phyloP scores from a whole-genome alignment of 164 flowering plant genomes.

The Macadamia tetraphylla region DNA sequence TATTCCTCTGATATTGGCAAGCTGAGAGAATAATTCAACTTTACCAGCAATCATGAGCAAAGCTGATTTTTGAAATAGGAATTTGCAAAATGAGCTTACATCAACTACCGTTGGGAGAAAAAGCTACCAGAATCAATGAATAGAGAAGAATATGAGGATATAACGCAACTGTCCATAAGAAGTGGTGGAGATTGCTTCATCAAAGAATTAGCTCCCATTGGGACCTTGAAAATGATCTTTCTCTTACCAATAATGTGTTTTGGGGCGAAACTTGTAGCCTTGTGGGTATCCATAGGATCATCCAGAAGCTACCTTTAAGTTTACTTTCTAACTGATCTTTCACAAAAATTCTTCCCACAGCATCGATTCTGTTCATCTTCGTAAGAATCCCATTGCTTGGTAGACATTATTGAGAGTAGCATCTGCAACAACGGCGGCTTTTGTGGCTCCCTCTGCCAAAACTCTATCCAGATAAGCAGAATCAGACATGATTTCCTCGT shows the following conservation, averaged over 20 bases:
- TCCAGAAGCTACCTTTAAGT: conserved; percentile 22
- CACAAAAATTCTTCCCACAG: neutral
- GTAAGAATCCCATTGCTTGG: conserved; percentile 93
- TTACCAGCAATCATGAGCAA: too few species aligned
- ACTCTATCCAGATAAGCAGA: conserved; percentile 66
- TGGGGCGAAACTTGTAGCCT: conserved; percentile 17
- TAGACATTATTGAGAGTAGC: conserved; percentile 72
- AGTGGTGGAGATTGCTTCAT: conserved; percentile 6
- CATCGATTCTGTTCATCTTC: conserved; percentile 33
- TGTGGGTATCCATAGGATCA: conserved; percentile 24
- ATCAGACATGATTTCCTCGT: conserved; percentile 72
- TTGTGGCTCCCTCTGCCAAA: conserved; percentile 69
- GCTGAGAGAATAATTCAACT: too few species aligned
- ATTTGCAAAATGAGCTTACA: too few species aligned
- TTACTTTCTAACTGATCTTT: neutral
- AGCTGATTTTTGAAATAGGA: too few species aligned
- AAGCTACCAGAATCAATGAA: too few species aligned
- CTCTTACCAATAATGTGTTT: conserved; percentile 18
- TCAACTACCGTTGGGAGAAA: too few species aligned
- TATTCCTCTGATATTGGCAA: too few species aligned
- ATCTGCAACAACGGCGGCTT: conserved; percentile 74
- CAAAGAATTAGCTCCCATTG: conserved; percentile 16
- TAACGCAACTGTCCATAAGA: conserved; percentile 25
- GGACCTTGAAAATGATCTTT: conserved; percentile 11
- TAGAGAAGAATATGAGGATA: conserved; percentile 8